Percentiles rank a stretch among this genome's conserved stretches.
phyloP scores from a whole-genome alignment of 2,329 filamentous ascomycete species.

The Basipetospora chlamydospora region DNA sequence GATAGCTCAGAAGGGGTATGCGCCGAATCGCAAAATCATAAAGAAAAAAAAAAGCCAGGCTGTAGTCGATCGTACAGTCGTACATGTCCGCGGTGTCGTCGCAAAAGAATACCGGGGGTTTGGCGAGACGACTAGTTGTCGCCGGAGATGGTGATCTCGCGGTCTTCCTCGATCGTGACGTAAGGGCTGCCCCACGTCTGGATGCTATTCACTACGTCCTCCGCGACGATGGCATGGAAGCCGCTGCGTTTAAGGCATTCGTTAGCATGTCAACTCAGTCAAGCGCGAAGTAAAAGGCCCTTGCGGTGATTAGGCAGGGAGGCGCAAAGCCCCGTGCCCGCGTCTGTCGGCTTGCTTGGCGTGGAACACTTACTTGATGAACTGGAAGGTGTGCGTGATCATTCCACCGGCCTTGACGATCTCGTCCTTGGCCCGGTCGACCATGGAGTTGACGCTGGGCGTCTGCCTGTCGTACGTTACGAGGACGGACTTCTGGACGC shows the following conservation, averaged over 20 bases:
- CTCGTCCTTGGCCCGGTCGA: conserved; percentile 56
- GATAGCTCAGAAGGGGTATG: conserved; percentile 16
- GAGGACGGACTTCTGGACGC: conserved; percentile 58
- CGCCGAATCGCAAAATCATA: conserved; percentile 17
- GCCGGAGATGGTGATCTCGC: conserved; percentile 38
- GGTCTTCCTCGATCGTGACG: conserved; percentile 58
- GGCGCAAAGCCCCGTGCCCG: too few species aligned
- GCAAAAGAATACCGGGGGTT: background rate
- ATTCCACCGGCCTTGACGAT: conserved; percentile 56
- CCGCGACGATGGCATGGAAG: conserved; percentile 61
- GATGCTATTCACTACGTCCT: conserved; percentile 53
- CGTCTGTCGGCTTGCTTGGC: too few species aligned
- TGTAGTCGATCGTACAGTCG: too few species aligned
- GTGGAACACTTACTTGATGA: conserved; percentile 50
- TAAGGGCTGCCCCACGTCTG: conserved; percentile 41
- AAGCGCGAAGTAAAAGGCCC: too few species aligned
- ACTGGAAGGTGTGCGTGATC: conserved; percentile 64
- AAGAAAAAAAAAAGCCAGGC: too few species aligned
- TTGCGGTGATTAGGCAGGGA: too few species aligned
- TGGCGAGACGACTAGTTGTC: conserved; percentile 11
- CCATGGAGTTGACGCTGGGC: conserved; percentile 47
- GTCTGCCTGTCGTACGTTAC: conserved; percentile 61
- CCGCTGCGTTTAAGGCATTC: conserved; percentile 47
- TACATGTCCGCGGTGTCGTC: background rate
- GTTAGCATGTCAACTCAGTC: too few species aligned